A percentile compares a stretch with the other conserved stretches of the same genome.
Evolutionary conservation across 768 basidiomycete genomes (phyloP).

Genomic region (Leccinellum luteum): DNA sequence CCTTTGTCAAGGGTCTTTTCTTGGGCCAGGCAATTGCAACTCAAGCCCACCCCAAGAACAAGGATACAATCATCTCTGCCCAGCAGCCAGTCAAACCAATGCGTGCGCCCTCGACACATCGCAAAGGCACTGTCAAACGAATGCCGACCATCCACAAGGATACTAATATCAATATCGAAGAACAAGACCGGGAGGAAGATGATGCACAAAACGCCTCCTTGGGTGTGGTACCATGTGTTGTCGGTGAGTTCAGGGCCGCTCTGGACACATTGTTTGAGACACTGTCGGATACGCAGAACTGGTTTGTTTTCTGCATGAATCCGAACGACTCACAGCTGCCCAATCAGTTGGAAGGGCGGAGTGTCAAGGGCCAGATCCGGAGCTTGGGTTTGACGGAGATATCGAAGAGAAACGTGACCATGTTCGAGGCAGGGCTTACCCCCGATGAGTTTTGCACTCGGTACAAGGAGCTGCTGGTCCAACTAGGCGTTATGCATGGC

Average conservation of each 20-base stretch:
- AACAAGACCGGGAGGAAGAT: conserved; percentile 52
- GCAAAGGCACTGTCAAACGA: conserved; percentile 71
- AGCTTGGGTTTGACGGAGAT: no score
- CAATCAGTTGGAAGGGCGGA: no score
- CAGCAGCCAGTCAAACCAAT: conserved; percentile 93
- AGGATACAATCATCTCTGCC: conserved; percentile 93
- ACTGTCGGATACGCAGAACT: no score
- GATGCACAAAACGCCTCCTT: conserved; percentile 33
- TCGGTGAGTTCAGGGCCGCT: conserved; percentile 33
- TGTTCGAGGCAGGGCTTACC: no score
- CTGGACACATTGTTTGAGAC: no score
- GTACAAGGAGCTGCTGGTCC: no score
- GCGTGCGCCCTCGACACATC: conserved; percentile 84
- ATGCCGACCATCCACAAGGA: conserved; percentile 35
- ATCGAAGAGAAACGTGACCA: no score
- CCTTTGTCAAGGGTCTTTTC: conserved; percentile 90
- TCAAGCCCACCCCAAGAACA: conserved; percentile 85
- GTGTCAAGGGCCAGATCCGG: no score
- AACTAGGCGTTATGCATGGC: no score
- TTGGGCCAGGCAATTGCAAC: conserved; percentile 86
- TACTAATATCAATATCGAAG: conserved; percentile 16
- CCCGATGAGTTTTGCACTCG: no score
- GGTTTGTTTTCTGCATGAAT: no score
- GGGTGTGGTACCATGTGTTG: conserved; percentile 61
- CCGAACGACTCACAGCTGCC: no score